Evolutionary conservation across 345 rosid species (phyloP).

Genomic region (Turritis glabra): DNA sequence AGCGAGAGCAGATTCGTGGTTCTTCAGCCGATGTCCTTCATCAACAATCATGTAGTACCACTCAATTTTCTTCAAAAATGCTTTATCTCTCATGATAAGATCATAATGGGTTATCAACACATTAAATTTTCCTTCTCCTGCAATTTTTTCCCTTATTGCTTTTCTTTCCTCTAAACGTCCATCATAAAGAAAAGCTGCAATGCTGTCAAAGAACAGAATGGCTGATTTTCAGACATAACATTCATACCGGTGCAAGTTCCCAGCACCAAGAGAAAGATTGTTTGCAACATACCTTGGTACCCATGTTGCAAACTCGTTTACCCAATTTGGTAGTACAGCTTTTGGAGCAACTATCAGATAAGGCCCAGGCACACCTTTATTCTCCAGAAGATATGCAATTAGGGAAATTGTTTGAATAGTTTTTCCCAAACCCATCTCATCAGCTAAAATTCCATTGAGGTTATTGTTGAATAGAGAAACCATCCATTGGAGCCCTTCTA

Average conservation of each 20-base stretch:
- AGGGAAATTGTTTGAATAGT: constrained; percentile 95
- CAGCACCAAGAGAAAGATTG: background rate
- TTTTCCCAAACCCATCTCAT: constrained; percentile 99
- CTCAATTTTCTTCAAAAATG: constrained; percentile 85
- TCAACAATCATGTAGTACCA: constrained; percentile 97
- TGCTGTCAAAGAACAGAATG: constrained; percentile 54
- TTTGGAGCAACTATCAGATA: constrained; percentile 98
- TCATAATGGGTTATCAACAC: constrained; percentile 97
- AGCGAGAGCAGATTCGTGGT: constrained; percentile 92
- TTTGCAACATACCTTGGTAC: constrained; percentile 62
- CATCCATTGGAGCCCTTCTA: constrained; percentile 99
- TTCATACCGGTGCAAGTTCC: background rate
- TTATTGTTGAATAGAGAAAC: constrained; percentile 94
- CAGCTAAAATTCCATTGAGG: constrained; percentile 97
- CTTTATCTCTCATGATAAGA: constrained; percentile 96
- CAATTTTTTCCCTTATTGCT: constrained; percentile 71
- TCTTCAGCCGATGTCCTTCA: constrained; percentile 99
- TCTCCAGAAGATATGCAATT: constrained; percentile 88
- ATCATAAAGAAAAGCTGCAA: constrained; percentile 88
- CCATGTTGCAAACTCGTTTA: constrained; percentile 92
- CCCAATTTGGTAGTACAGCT: constrained; percentile 98
- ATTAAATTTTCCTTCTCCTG: constrained; percentile 62
- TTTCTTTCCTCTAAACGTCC: constrained; percentile 98
- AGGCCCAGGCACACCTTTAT: constrained; percentile 87
- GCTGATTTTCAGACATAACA: constrained; percentile 8